phyloP scores from a whole-genome alignment of 257 asterid species.

The Agastache rugosa region DNA sequence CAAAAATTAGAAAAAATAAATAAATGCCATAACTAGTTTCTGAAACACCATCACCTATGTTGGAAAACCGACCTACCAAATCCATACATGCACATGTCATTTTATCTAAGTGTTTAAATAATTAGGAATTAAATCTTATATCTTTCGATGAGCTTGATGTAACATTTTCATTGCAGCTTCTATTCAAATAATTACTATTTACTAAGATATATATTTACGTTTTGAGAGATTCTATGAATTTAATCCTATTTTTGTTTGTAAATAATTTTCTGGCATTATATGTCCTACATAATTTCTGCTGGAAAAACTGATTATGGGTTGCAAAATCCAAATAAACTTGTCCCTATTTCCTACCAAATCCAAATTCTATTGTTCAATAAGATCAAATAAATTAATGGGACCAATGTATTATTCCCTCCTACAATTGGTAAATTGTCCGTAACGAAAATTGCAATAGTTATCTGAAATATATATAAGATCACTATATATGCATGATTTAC shows the following conservation, averaged over 20 bases:
- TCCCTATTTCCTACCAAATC: constrained; percentile 37
- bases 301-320: constrained; percentile 14
- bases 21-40: background rate
- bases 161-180: too few species aligned
- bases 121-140: background rate
- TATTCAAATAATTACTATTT: too few species aligned
- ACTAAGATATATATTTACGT: background rate
- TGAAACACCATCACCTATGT: background rate
- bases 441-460: constrained; percentile 25
- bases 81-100: background rate
- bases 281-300: constrained; percentile 29
- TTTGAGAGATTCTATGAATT: constrained; percentile 7
- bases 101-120: background rate
- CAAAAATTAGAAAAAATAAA: too few species aligned
- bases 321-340: constrained; percentile 28
- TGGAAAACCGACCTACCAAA: background rate
- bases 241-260: background rate
- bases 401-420: constrained; percentile 31
- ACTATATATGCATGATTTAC: background rate
- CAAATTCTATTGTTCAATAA: constrained; percentile 22
- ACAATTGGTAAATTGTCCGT: constrained; percentile 33
- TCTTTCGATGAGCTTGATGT: too few species aligned
- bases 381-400: constrained; percentile 25
- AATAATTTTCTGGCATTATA: background rate
- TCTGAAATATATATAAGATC: background rate